These are phyloP conservation scores for Pneumocystis wakefieldiae DNA, from an alignment of 1,139 yeast genomes.

Conservation along the genomic window DNA sequence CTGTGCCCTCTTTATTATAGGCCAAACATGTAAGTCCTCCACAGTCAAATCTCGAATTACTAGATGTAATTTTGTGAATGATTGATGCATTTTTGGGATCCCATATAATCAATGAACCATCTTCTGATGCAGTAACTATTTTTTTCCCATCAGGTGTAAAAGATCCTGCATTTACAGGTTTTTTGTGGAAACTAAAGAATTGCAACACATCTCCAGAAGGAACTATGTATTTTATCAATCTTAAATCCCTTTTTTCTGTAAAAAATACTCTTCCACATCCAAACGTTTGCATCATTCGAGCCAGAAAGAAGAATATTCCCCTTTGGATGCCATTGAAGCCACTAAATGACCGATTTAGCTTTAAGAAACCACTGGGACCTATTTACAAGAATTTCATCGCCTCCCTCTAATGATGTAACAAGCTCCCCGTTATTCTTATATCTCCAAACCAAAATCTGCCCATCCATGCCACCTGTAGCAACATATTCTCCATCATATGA, in stretches of 20 bases:
- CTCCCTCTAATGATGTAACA: slow-evolving; percentile 63
- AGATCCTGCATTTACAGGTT: slow-evolving; percentile 38
- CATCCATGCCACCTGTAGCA: slow-evolving; percentile 90
- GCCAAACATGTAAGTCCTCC: slow-evolving; percentile 12
- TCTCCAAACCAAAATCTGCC: slow-evolving; percentile 61
- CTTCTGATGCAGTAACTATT: slow-evolving; percentile 68
- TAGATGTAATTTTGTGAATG: slow-evolving; percentile 57
- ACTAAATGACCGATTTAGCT: slow-evolving; percentile 19
- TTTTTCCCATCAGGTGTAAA: slow-evolving; percentile 16
- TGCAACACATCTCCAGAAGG: slow-evolving; percentile 30
- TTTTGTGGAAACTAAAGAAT: slow-evolving; percentile 57
- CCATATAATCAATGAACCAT: slow-evolving; percentile 79
- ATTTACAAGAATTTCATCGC: slow-evolving; percentile 46
- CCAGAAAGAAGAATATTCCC: slow-evolving; percentile 79
- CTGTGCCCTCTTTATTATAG: slow-evolving; percentile 18
- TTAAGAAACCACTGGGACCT: not conserved
- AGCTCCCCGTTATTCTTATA: slow-evolving; percentile 61
- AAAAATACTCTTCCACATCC: slow-evolving; percentile 51
- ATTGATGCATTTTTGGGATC: slow-evolving; percentile 57
- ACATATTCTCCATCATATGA: slow-evolving; percentile 66
- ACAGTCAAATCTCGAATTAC: slow-evolving; percentile 41
- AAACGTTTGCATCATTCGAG: slow-evolving; percentile 80
- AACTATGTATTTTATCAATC: slow-evolving; percentile 21
- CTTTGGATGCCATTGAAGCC: slow-evolving; percentile 69
- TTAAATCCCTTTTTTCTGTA: not conserved